Base-by-base conservation (phyloP, 2,329 filamentous ascomycete genomes). In the Sarocladium oryzae region DNA sequence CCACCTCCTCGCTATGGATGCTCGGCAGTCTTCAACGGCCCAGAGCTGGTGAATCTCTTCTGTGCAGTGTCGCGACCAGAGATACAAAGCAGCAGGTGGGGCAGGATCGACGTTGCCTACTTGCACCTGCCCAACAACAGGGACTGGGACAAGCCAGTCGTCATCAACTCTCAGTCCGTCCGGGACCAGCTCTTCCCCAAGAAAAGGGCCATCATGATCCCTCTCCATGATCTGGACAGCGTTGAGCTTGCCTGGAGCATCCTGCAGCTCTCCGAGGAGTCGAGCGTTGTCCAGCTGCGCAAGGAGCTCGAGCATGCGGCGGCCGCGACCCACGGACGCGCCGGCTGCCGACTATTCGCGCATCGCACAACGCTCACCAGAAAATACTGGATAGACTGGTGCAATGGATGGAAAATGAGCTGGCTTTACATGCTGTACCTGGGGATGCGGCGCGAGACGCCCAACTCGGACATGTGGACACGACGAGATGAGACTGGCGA, bases 391-490 rank as follows among this genome's bases (percentile, higher is more conserved):
- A 26, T 3, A n/a, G 21, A 45, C 4, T 18, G 40, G 9, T 15
- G 26, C 13, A 45, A 40, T 21, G n/a, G 13, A 4, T 40, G 36
- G 36, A 4, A 28, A 23, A 26, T 20, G 40, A 4, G 10, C 9
- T 45, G 40, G 40, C 40, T 45, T 15, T 26, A 45, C 11, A 45
- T 45, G 40, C 20, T 20, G 18, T 45, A 45, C 24, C 23, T 45
- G n/a, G 13, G 23, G 40, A 26, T 23, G 28, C 7, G 21, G n/a
- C 24, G 26, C 21, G 40, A 13, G 18, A 20, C 26, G 26, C 8
- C 40, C 40, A 10, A 26, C 28, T 20, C 11, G 40, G 23, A 45
- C 13, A 45, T 45, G 3, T 45, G 40, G 40, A 30, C 21, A 8
- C 9, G 18, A 15, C 24, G n/a, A 21, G 13, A 7, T 6, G 16